Conservation (phyloP, 1,284 basidiomycete genomes). For the Ganoderma meredithae region DNA sequence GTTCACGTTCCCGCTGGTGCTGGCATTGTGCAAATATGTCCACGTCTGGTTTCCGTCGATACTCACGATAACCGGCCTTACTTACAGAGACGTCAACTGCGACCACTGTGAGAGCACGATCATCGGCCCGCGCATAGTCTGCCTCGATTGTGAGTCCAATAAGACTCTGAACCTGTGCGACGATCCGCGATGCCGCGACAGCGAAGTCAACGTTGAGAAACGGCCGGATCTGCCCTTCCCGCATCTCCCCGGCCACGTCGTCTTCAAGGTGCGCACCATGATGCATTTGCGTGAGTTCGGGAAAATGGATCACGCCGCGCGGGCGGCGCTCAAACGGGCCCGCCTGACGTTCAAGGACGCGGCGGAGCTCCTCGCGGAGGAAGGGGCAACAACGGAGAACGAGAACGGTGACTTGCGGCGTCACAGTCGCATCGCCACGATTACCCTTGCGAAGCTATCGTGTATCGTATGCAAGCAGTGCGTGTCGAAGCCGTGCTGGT, state of each 20-base stretch:
- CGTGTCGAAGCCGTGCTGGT: conserved; percentile 36
- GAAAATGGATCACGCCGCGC: conserved; percentile 12
- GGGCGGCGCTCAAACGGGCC: conserved; percentile 17
- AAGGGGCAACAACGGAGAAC: not conserved
- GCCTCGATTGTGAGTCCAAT: conserved; percentile 20
- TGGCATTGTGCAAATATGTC: too few relatives aligned
- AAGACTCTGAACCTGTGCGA: conserved; percentile 21
- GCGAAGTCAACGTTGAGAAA: conserved; percentile 13
- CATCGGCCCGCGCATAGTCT: conserved; percentile 20
- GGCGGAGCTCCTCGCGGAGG: conserved; percentile 5
- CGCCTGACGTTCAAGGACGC: conserved; percentile 15
- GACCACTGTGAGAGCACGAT: conserved; percentile 24
- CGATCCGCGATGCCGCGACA: conserved; percentile 17
- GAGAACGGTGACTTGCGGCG: not conserved
- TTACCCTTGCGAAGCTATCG: conserved; percentile 8
- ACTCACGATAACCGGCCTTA: too few relatives aligned
- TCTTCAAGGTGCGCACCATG: conserved; percentile 23
- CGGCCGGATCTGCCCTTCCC: conserved; percentile 13
- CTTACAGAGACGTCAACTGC: conserved; percentile 17
- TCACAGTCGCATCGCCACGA: conserved; percentile 10
- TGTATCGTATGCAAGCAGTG: conserved; percentile 22
- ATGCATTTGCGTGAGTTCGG: conserved; percentile 20
- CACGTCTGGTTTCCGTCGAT: too few relatives aligned
- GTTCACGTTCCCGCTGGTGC: too few relatives aligned
- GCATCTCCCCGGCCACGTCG: conserved; percentile 15